Conservation (phyloP, 352 stramenopile species). For the Globisporangium orthogonon region DNA sequence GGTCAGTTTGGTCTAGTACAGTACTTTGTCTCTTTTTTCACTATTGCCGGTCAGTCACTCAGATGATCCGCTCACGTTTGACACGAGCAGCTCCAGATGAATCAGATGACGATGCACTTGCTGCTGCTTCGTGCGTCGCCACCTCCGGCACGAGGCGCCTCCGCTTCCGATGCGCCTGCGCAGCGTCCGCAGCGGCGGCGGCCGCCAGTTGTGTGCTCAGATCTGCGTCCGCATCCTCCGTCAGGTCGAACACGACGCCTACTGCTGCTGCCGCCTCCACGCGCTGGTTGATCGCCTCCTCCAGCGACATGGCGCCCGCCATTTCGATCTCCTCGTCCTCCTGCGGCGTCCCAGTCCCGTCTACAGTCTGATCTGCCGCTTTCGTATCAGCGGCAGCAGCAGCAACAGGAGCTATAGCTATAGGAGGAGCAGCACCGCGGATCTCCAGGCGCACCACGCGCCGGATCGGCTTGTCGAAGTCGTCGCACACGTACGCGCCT, state of each 20-base stretch:
- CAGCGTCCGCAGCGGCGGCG: conserved; percentile 14
- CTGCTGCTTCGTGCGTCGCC: neutral
- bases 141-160: conserved; percentile 12
- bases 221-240: conserved; percentile 40
- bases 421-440: conserved; percentile 7
- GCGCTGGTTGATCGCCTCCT: conserved; percentile 61
- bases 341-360: conserved; percentile 50
- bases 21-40: too few species aligned
- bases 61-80: conserved; percentile 4
- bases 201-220: conserved; percentile 25
- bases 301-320: conserved; percentile 61
- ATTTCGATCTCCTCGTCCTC: conserved; percentile 64
- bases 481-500: conserved; percentile 42
- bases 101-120: neutral
- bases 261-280: conserved; percentile 40
- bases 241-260: conserved; percentile 65
- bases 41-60: too few species aligned
- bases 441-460: conserved; percentile 57
- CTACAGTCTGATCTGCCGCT: conserved; percentile 11
- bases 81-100: neutral
- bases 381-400: neutral
- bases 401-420: neutral
- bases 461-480: conserved; percentile 45
- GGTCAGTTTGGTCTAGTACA: too few species aligned
- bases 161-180: conserved; percentile 25